Evolutionary conservation across 1,284 basidiomycete genomes (phyloP).

Genomic region (Irpex lacteus): DNA sequence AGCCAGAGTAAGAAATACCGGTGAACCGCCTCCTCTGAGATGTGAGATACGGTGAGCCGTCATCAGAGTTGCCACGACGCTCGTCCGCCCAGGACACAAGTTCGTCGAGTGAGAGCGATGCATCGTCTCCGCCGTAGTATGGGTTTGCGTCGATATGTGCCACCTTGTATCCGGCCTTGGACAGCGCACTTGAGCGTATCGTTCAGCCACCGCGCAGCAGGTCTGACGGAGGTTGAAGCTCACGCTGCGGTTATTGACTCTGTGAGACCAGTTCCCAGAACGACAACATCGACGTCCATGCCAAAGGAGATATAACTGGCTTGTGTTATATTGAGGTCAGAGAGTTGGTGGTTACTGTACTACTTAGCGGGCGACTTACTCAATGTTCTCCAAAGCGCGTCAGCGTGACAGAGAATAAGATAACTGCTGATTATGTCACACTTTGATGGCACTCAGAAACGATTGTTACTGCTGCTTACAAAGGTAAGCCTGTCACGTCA

Average conservation of each 20-base stretch:
- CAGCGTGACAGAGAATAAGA: neutral
- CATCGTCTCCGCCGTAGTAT: constrained; percentile 86
- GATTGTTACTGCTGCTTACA: neutral
- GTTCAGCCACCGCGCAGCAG: constrained; percentile 22
- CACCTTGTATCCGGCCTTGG: constrained; percentile 84
- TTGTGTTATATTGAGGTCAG: no score
- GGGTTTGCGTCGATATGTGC: constrained; percentile 85
- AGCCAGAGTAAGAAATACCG: constrained; percentile 40
- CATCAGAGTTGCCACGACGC: constrained; percentile 17
- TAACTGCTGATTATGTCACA: neutral
- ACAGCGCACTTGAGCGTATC: constrained; percentile 61
- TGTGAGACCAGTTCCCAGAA: constrained; percentile 85
- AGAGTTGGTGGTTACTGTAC: no score
- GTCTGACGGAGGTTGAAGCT: constrained; percentile 33
- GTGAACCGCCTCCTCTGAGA: constrained; percentile 32
- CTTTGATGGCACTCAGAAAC: neutral
- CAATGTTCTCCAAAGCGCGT: neutral
- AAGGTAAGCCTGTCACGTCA: constrained; percentile 2
- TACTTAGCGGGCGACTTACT: neutral
- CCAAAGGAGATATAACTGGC: constrained; percentile 1
- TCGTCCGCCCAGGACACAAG: constrained; percentile 66
- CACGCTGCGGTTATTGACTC: constrained; percentile 90
- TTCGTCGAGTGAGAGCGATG: constrained; percentile 82
- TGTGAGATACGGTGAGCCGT: constrained; percentile 22
- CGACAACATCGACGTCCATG: constrained; percentile 71